phyloP scores from a whole-genome alignment of 1,139 yeast genomes.

The Magnusiomyces tetraspermus region DNA sequence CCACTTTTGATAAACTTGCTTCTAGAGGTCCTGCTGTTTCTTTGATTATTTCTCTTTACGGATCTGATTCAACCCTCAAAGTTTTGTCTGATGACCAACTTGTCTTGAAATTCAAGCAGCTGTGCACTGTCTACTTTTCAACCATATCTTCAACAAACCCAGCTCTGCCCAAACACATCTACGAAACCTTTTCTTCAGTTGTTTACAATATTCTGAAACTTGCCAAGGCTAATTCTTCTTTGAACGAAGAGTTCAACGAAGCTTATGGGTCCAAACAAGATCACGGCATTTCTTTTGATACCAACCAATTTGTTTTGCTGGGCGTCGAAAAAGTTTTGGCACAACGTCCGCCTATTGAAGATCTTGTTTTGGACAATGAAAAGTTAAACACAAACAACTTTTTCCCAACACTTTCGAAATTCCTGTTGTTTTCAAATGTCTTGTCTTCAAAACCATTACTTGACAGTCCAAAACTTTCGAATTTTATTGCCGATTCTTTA shows the following conservation, averaged over 20 bases:
- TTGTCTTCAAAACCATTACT: background rate
- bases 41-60: background rate
- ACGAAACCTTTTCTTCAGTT: background rate
- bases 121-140: background rate
- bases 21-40: background rate
- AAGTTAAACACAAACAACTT: background rate
- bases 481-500: background rate
- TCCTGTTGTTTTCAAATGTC: background rate
- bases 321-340: conserved; percentile 1
- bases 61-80: background rate
- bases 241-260: background rate
- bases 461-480: background rate
- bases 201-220: background rate
- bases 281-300: background rate
- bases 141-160: background rate
- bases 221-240: background rate
- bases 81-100: background rate
- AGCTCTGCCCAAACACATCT: background rate
- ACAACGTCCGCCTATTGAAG: background rate
- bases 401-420: background rate
- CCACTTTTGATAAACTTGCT: background rate
- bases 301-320: background rate
- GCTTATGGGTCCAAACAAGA: background rate
- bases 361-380: background rate
- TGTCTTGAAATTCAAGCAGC: background rate